phyloP scores from a whole-genome alignment of 805 yeast genomes.

The Cyberlindnera mrakii region DNA sequence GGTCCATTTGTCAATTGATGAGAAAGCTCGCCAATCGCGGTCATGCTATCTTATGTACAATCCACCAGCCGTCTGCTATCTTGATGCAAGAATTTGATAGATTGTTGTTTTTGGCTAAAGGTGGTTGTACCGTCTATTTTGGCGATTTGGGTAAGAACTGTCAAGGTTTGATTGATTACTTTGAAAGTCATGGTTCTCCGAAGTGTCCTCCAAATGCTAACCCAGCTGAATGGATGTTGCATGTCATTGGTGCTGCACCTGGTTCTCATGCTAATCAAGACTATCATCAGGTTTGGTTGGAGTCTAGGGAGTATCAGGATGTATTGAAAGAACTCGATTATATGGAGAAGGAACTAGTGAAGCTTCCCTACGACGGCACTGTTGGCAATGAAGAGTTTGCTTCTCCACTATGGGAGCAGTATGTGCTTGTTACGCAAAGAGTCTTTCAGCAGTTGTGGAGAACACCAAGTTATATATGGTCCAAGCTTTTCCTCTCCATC shows the following conservation, averaged over 20 bases:
- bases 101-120: no score
- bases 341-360: slow-evolving; percentile 57
- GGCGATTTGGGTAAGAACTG: slow-evolving; percentile 64
- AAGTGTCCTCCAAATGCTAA: no score
- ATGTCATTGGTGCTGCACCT: slow-evolving; percentile 78
- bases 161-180: slow-evolving; percentile 50
- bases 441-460: slow-evolving; percentile 64
- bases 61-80: no score
- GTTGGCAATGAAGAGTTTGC: slow-evolving; percentile 38
- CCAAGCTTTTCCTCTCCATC: slow-evolving; percentile 49
- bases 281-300: slow-evolving; percentile 19
- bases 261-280: slow-evolving; percentile 70
- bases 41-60: no score
- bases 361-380: slow-evolving; percentile 27
- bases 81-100: no score
- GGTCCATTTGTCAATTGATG: no score
- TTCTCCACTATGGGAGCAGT: slow-evolving; percentile 37
- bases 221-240: slow-evolving; percentile 41
- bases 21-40: no score
- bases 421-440: slow-evolving; percentile 42
- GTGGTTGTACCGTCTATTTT: slow-evolving; percentile 41
- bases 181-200: slow-evolving; percentile 31
- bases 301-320: slow-evolving; percentile 54
- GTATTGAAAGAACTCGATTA: slow-evolving; percentile 53
- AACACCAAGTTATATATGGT: slow-evolving; percentile 57